Base-by-base conservation (phyloP, 345 rosid species). In the Gynandropsis gynandra region DNA sequence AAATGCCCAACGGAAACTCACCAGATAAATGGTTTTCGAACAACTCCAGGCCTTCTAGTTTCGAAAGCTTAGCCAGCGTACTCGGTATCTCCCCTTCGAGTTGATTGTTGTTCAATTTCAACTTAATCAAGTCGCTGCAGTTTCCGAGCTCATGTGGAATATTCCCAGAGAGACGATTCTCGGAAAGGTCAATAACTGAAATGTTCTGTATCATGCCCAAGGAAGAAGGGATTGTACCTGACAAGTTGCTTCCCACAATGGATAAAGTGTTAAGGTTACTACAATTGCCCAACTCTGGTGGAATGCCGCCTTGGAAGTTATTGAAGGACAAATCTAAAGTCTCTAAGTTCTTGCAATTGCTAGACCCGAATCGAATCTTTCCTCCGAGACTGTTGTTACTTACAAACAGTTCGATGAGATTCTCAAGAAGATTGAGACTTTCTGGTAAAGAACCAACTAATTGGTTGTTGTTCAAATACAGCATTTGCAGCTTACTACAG, bases 71-170 rank as follows among this genome's bases (percentile, higher is more conserved):
- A 4, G 89, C 88, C 47, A 83, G 59, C 39, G 78, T 74, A 16
- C 35, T 52, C 0, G 89, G 97, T 62, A 89, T 79, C 61, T 42
- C 64, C 1, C 93, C 97, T 49, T 72, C 73, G 11, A 89, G 82
- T 59, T 72, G 80, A 74, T 89, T 89, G 0, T 51, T 41, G 40
- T 78, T 61, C 12, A 78, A 54, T 44, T 29, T 59, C 40, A 89
- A 59, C 46, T 13, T 10, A 21, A 1, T 63, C 68, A 89, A 66
- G 47, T 83, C 76, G 73, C 70, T 71, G 61, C 97, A 85, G 17
- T 74, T 72, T 14, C 89, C 95, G 0, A 89, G 63, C 68, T 83
- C 79, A 0, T 66, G 33, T 4, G 97, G 97, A 42, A 89, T 79
- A 49, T 61, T 56, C 12, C 93, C 95, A 6, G 78, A 85, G 59